Evolutionary conservation across 768 basidiomycete species (phyloP).

Genomic region (Agaricus sinodeliciosus): DNA sequence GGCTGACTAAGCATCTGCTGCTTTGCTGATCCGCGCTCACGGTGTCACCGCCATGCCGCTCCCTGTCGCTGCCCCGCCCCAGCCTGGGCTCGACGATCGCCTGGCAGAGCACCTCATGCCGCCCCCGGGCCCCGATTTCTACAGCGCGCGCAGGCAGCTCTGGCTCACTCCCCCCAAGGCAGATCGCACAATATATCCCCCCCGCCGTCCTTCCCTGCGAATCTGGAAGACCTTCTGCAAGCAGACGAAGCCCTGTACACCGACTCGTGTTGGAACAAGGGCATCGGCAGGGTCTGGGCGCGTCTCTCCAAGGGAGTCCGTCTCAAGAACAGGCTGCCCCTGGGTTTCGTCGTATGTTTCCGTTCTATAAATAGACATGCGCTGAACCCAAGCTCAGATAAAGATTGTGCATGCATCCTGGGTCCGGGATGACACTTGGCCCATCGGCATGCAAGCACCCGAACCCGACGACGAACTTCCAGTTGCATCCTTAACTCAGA

Average conservation of each 20-base stretch:
- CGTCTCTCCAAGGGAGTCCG: constrained; percentile 51
- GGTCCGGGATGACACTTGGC: constrained; percentile 76
- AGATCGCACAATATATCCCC: constrained; percentile 15
- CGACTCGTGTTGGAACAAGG: constrained; percentile 50
- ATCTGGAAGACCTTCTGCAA: constrained; percentile 45
- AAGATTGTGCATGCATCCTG: constrained; percentile 70
- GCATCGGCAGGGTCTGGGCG: constrained; percentile 57
- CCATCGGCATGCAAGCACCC: constrained; percentile 50
- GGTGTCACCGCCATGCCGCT: background rate
- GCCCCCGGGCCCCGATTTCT: constrained; percentile 58
- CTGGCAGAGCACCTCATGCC: constrained; percentile 31
- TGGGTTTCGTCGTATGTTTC: constrained; percentile 53
- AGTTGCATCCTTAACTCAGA: background rate
- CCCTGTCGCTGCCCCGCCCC: background rate
- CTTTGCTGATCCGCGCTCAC: background rate
- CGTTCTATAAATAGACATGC: constrained; percentile 2
- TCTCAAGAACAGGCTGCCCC: constrained; percentile 55
- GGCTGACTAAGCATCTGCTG: constrained; percentile 10
- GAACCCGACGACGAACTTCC: constrained; percentile 50
- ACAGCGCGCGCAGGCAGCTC: constrained; percentile 51
- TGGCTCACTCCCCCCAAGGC: constrained; percentile 41
- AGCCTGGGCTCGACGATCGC: constrained; percentile 2
- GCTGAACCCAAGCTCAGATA: constrained; percentile 36
- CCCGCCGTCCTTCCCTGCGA: constrained; percentile 32
- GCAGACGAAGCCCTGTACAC: constrained; percentile 38